Percentiles rank a stretch among this genome's conserved stretches.
Evolutionary conservation across 345 rosid species (phyloP).

Genomic region (Bruguiera sexangula): DNA sequence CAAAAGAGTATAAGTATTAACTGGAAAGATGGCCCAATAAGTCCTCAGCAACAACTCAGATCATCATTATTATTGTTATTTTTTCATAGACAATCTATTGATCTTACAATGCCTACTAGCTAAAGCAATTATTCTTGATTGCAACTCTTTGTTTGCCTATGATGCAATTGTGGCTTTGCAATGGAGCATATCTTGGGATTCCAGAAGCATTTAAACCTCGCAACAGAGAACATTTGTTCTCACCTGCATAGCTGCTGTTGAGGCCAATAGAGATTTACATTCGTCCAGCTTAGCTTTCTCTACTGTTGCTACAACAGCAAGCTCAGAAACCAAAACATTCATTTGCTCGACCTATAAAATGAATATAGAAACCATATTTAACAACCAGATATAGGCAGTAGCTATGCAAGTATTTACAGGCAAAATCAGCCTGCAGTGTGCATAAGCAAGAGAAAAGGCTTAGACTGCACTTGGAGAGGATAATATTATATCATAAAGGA

Average conservation of each 20-base stretch:
- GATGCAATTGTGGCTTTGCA: no score
- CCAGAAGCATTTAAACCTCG: no score
- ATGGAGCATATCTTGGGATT: no score
- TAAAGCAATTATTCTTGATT: background rate
- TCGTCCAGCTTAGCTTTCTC: slow-evolving; percentile 61
- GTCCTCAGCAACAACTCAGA: background rate
- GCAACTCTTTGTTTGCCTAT: background rate
- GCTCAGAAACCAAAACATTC: slow-evolving; percentile 56
- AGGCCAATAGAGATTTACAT: slow-evolving; percentile 65
- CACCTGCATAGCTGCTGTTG: slow-evolving; percentile 73
- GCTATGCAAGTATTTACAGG: slow-evolving; percentile 11
- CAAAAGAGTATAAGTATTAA: background rate
- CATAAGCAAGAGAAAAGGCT: background rate
- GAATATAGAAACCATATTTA: background rate
- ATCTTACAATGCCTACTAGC: background rate
- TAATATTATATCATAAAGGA: background rate
- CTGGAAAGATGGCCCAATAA: background rate
- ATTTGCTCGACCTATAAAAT: slow-evolving; percentile 51
- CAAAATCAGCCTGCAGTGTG: background rate
- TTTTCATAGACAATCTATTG: no score
- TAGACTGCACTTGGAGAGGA: background rate
- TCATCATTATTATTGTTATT: no score
- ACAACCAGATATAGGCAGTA: slow-evolving; percentile 6
- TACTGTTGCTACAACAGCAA: slow-evolving; percentile 46
- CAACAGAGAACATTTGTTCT: slow-evolving; percentile 4